Conservation (phyloP, 768 basidiomycete species). For the Pulveroboletus sp. region DNA sequence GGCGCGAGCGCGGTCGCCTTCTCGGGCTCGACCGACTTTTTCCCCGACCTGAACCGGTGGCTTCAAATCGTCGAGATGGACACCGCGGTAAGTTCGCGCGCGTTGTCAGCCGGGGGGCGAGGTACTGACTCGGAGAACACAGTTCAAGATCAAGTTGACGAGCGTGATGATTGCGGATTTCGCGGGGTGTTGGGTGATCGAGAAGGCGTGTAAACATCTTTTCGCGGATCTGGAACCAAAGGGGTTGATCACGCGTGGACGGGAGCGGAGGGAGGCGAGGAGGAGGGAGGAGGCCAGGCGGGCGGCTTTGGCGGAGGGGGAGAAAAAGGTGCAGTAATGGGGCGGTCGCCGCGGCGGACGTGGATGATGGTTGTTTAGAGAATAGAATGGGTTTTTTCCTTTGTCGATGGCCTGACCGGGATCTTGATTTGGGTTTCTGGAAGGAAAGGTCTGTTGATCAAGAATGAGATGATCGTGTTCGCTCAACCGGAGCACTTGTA, state of each 20-base stretch:
- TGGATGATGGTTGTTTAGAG: too few species aligned
- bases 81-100: conserved; percentile 44
- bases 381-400: too few species aligned
- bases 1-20: conserved; percentile 90
- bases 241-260: conserved; percentile 75
- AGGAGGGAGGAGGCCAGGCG: conserved; percentile 40
- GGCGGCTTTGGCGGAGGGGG: conserved; percentile 18
- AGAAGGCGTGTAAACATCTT: conserved; percentile 74
- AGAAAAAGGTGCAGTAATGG: conserved; percentile 37
- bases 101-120: too few species aligned
- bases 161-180: conserved; percentile 85
- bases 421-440: too few species aligned
- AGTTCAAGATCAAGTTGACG: conserved; percentile 86
- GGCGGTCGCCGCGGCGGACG: too few species aligned
- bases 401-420: too few species aligned
- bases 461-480: too few species aligned
- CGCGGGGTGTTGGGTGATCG: conserved; percentile 80
- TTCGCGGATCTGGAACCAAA: conserved; percentile 90
- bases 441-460: too few species aligned
- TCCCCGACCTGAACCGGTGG: conserved; percentile 96
- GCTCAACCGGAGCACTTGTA: too few species aligned
- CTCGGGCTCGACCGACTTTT: conserved; percentile 87
- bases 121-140: background rate
- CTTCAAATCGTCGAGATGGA: conserved; percentile 95
- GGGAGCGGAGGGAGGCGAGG: conserved; percentile 71